Base-by-base conservation (phyloP, 2,329 filamentous ascomycete genomes). In the Aureobasidium sp. region DNA sequence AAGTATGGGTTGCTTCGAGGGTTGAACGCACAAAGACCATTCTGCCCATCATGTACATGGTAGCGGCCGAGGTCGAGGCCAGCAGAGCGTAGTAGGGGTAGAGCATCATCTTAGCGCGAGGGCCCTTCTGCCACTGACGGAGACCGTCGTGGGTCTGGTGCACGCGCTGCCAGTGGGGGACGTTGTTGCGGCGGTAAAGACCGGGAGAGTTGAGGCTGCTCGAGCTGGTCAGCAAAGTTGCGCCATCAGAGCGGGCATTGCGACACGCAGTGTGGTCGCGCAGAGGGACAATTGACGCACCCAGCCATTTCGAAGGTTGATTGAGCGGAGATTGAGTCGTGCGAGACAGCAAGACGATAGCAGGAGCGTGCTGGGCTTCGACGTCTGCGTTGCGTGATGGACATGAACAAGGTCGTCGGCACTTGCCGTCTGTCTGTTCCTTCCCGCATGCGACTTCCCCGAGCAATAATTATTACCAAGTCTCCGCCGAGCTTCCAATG, bases 131-230 rank as follows among this genome's bases (percentile, higher is more conserved):
- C 89, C 89, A 92, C 74, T 90, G 77, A 71, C 89, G 85, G 68
- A 85, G 77, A 71, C 83, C 84, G 76, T 88, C 88, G 69, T 89
- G 86, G 67, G 82, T 79, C 80, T 92, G 89, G 81, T 90, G 91
- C 69, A 84, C 77, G 72, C 84, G 82, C 82, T 93, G 89, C 79
- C 88, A 82, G 73, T 88, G 71, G 63, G 88, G 87, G 71, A 92
- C 89, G 72, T 82, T 84, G 84, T 93, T 93, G 75, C 84, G 82
- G 76, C 87, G 86, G 83, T 89, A 80, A 79, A 91, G 70, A 57
- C 73, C 72, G 27, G 73, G 73, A 69, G 72, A 70, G 51, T 62
- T 62, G 48, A 62, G 29, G 39, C 60, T 62, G 60, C 32, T 5
- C 12, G 39, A 34, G 60, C 63, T 64, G 47, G 48, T 59, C 37